Evolutionary conservation across 345 rosid species (phyloP).

Genomic region (Rhodomyrtus tomentosa): DNA sequence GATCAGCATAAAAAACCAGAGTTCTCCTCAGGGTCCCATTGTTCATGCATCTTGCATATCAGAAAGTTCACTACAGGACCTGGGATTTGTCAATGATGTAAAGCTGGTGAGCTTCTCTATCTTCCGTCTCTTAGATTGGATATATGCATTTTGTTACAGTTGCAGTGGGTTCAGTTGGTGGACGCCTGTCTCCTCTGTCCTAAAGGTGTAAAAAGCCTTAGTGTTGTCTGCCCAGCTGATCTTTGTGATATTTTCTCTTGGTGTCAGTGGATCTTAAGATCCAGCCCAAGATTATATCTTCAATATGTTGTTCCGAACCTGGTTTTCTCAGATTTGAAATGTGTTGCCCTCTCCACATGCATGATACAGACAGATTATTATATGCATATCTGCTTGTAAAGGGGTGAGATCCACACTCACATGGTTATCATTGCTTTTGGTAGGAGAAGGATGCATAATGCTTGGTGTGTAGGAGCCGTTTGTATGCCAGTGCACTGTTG

Average conservation of each 20-base stretch:
- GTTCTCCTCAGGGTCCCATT: constrained; percentile 31
- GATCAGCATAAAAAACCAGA: constrained; percentile 7
- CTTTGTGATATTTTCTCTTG: background rate
- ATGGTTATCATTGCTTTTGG: background rate
- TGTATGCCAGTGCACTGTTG: background rate
- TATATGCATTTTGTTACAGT: background rate
- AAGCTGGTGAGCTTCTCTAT: constrained; percentile 44
- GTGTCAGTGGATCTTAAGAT: background rate
- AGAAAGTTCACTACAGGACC: constrained; percentile 34
- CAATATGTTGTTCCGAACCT: background rate
- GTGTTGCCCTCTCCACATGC: background rate
- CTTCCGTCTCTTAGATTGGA: background rate
- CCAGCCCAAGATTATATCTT: background rate
- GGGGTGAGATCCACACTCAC: background rate
- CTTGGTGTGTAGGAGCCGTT: background rate
- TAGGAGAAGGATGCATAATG: background rate
- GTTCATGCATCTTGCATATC: constrained; percentile 61
- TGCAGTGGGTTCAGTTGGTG: background rate
- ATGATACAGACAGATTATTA: background rate
- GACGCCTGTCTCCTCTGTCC: background rate
- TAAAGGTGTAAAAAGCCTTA: background rate
- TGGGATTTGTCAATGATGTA: constrained; percentile 30
- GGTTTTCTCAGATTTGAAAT: background rate
- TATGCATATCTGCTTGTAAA: background rate
- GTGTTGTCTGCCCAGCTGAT: background rate